Evolutionary conservation across 78 protist genomes (phyloP), one percentile per base, ranked within the genome.

Genomic region (Dictyostelium capitatum): DNA sequence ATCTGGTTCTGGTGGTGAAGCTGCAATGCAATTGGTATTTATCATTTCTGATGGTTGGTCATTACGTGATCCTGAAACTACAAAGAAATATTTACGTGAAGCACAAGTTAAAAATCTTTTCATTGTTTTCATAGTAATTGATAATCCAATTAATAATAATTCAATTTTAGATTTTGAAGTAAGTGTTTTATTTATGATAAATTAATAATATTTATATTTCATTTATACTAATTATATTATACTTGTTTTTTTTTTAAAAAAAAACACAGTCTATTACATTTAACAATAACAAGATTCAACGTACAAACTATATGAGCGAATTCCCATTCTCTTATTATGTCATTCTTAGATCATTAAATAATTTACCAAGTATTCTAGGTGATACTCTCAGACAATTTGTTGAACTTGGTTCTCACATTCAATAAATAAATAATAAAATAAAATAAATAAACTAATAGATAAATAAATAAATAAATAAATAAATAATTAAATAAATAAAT

Each of bases 301-400:
- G 85, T 32, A 41, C 79, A 47, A 89, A 69, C 50, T 96, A 95
- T 67, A 90, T 99, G 75, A 98, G 97, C 37, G 59, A 30, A 37
- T 98, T 98, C 97, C 99, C 99, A 64, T 98, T 98, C 94, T 97
- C 97, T 20, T 99, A 97, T 85, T 99, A 98, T 89, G 81, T 98
- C 9, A 72, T 98, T 57, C 87, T 99, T 53, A 70, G 99, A 17
- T 98, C 98, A 41, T 74, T 99, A 67, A 59, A 50, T 1, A 48
- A 80, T 65, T 94, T 99, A 64, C 99, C 99, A 4, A 87, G 94
- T 1, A 85, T 97, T 25, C 95, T 99, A 9, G 90, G 97, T 14
- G 99, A 97, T 67, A 97, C 99, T 1, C 90, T 99, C 12, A 67
- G 99, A 30, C 99, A 99, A 95, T 99, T 99, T 99, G 80, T 99